Evolutionary conservation across 2,329 filamentous ascomycete species (phyloP).

Genomic region (Exophiala oligosperma): DNA sequence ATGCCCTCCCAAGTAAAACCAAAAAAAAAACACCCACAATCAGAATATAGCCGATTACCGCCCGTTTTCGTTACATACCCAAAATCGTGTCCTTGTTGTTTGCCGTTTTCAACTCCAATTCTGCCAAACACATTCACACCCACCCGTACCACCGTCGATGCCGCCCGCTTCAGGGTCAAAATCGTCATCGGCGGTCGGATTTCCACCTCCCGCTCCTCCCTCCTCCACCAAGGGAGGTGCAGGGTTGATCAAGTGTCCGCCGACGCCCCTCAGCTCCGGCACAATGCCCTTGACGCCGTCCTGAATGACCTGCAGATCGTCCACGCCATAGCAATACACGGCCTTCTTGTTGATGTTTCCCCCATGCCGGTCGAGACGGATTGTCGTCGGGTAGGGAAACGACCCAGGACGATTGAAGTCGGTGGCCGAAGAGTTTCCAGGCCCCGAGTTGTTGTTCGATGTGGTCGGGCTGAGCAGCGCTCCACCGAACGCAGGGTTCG

Average conservation of each 20-base stretch:
- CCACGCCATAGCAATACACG: slow-evolving; percentile 61
- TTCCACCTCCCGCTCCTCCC: not conserved
- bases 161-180: slow-evolving; percentile 41
- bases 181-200: slow-evolving; percentile 10
- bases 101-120: slow-evolving; percentile 43
- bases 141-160: slow-evolving; percentile 61
- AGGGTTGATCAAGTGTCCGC: slow-evolving; percentile 53
- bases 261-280: slow-evolving; percentile 53
- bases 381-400: slow-evolving; percentile 62
- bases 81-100: too few relatives aligned
- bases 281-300: slow-evolving; percentile 47
- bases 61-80: too few relatives aligned
- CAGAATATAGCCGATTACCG: too few relatives aligned
- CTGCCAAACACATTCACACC: slow-evolving; percentile 61
- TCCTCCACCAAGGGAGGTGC: slow-evolving; percentile 46
- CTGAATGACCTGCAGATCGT: slow-evolving; percentile 49
- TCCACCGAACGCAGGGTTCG: slow-evolving; percentile 42
- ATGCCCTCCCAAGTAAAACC: too few relatives aligned
- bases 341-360: slow-evolving; percentile 55
- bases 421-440: slow-evolving; percentile 39
- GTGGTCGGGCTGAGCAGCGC: slow-evolving; percentile 29
- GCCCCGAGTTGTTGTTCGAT: slow-evolving; percentile 17
- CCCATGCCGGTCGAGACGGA: slow-evolving; percentile 62
- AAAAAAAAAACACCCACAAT: too few relatives aligned
- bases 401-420: slow-evolving; percentile 55